Base-by-base conservation (phyloP, 2,329 filamentous ascomycete genomes). In the Curvularia sp. region DNA sequence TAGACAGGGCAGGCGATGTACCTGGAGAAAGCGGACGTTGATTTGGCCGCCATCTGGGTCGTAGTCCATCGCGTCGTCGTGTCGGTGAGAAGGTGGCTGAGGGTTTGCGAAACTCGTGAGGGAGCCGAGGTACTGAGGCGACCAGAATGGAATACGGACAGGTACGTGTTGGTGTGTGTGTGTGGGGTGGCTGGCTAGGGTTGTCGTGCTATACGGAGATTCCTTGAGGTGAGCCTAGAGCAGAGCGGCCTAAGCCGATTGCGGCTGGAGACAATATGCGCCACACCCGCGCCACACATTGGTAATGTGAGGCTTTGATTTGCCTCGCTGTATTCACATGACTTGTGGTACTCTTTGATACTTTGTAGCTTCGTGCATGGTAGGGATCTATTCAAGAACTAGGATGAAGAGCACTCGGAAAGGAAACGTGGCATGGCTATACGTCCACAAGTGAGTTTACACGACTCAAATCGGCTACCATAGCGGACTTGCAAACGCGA, bases 41-140 rank as follows among this genome's bases (percentile, higher is more conserved):
- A 76, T 74, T 55, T 66, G 67, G 63, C 80, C 82, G 63, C 74
- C 69, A 66, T 81, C 79, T 64, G 80, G 78, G 68, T 82, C 80
- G 74, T 81, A 83, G 57, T 83, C 81, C 82, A 84, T 84, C 61
- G 63, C 77, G 69, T 63, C 55, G 46, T 41, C 55, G 47, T 48
- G 34, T 51, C 48, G 39, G 53, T 34, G 55, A 47, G 53, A 49
- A 50, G 55, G 52, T 47, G 58, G 64, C 57, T 65, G 53, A 57
- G 57, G 47, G 50, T 36, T 21, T 55, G 46, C 39, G 34, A 34
- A 30, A 34, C 32, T 32, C 47, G 52, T 41, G 59, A 48, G 49
- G 50, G 50, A 62, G 60, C 55, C 54, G 55, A 56, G 59, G 53
- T 58, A 30, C 50, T 25, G 32, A 63, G 60, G 65, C 68, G 70